These are phyloP conservation scores for Myriangium duriaei DNA, from an alignment of 2,329 filamentous ascomycete species.

Conservation along the genomic window DNA sequence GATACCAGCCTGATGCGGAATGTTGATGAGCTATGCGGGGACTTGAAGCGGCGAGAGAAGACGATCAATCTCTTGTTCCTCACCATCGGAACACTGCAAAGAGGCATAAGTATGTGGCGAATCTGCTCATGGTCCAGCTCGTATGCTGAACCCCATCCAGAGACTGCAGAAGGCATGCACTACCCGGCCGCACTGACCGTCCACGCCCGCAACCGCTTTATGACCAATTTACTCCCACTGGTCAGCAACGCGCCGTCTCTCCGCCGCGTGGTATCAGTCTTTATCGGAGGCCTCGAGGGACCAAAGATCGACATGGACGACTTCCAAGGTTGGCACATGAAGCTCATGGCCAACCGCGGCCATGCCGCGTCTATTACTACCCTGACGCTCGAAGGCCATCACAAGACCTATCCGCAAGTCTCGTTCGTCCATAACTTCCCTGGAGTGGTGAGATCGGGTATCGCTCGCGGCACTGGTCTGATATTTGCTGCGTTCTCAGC, in stretches of 20 bases:
- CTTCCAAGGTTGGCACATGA: slow-evolving; percentile 16
- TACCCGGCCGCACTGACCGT: neutral
- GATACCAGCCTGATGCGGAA: slow-evolving; percentile 29
- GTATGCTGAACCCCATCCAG: no score
- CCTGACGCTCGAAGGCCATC: slow-evolving; percentile 16
- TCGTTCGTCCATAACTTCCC: slow-evolving; percentile 22
- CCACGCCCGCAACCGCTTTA: slow-evolving; percentile 28
- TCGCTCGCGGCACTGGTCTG: no score
- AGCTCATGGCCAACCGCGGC: slow-evolving; percentile 12
- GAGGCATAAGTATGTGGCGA: no score
- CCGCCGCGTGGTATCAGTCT: slow-evolving; percentile 19
- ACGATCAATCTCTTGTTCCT: slow-evolving; percentile 45
- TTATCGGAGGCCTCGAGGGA: slow-evolving; percentile 18
- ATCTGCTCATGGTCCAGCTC: no score
- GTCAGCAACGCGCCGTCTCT: slow-evolving; percentile 16
- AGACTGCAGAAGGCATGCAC: no score
- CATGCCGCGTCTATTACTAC: slow-evolving; percentile 19
- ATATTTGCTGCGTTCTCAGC: no score
- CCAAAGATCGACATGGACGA: slow-evolving; percentile 17
- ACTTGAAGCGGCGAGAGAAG: slow-evolving; percentile 39
- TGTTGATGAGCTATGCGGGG: slow-evolving; percentile 32
- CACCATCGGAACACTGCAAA: no score
- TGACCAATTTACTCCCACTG: slow-evolving; percentile 25
- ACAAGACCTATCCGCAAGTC: slow-evolving; percentile 16
- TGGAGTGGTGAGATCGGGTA: slow-evolving; percentile 17